Percentiles rank a stretch among this genome's conserved stretches.
Evolutionary conservation across 78 protist genomes (phyloP).

Genomic region (Cavenderia fasciculata): DNA sequence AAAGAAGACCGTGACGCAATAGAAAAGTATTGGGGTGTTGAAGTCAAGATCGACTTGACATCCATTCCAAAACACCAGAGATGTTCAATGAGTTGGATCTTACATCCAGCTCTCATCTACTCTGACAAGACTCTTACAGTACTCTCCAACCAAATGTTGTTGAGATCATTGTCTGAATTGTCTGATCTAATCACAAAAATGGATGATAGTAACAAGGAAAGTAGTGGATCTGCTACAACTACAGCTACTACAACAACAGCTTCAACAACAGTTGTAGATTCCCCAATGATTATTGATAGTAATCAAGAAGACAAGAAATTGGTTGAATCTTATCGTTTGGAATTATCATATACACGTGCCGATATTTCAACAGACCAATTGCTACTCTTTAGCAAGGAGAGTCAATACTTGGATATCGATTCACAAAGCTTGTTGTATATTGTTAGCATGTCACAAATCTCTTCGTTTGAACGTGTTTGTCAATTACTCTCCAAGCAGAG

Average conservation of each 20-base stretch:
- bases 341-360: neutral
- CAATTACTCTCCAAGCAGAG: neutral
- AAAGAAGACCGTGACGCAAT: neutral
- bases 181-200: too few species aligned
- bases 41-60: neutral
- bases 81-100: slow-evolving; percentile 12
- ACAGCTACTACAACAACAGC: too few species aligned
- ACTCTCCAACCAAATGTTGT: too few species aligned
- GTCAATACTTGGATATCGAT: neutral
- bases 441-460: neutral
- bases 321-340: too few species aligned
- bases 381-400: neutral
- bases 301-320: too few species aligned
- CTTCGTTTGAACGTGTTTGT: neutral
- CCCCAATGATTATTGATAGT: too few species aligned
- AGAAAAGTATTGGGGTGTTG: slow-evolving; percentile 25
- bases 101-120: slow-evolving; percentile 44
- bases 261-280: too few species aligned
- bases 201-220: too few species aligned
- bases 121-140: too few species aligned
- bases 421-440: neutral
- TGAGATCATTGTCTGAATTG: too few species aligned
- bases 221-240: too few species aligned
- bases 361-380: neutral
- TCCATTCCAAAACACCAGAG: slow-evolving; percentile 2